A percentile compares a stretch with the other conserved stretches of the same genome.
These are phyloP conservation scores for Plasmodium falciparum DNA, from an alignment of 169 alveolate species.

Conservation along the genomic window DNA sequence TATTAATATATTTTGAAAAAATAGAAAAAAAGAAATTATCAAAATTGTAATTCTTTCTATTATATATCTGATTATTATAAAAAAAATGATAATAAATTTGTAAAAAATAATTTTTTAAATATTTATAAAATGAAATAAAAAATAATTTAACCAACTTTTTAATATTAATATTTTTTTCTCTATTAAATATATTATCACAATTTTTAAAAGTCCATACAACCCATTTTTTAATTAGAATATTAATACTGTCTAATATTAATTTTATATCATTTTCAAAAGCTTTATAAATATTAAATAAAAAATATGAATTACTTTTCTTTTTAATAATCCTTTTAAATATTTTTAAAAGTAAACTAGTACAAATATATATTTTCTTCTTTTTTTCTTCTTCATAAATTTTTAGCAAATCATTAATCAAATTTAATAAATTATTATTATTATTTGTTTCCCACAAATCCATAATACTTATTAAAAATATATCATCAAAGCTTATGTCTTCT, in stretches of 20 bases:
- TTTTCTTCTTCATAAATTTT: constrained; percentile 59
- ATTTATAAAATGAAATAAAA: constrained; percentile 64
- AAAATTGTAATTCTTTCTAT: constrained; percentile 5
- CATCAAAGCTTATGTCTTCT: constrained; percentile 33
- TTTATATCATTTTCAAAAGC: constrained; percentile 26
- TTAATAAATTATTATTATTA: constrained; percentile 13
- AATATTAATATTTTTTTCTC: constrained; percentile 43
- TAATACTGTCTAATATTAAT: constrained; percentile 29
- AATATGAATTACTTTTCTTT: constrained; percentile 2
- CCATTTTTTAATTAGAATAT: constrained; percentile 48
- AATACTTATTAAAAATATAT: constrained; percentile 21
- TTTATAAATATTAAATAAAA: constrained; percentile 24
- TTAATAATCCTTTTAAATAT: constrained; percentile 50
- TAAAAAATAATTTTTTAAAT: constrained; percentile 47
- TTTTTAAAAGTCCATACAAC: constrained; percentile 39
- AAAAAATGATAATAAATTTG: constrained; percentile 12
- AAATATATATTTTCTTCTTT: constrained; percentile 32
- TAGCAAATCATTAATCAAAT: constrained; percentile 19
- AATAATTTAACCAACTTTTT: constrained; percentile 50
- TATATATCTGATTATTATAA: constrained; percentile 12
- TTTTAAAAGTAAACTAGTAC: constrained; percentile 33
- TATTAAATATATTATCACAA: constrained; percentile 27
- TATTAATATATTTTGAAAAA: constrained; percentile 59
- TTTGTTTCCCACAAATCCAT: constrained; percentile 29
- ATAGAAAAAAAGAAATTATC: constrained; percentile 28